These are phyloP conservation scores for Leccinum rimulosum DNA, from an alignment of 768 basidiomycete genomes.

Conservation along the genomic window DNA sequence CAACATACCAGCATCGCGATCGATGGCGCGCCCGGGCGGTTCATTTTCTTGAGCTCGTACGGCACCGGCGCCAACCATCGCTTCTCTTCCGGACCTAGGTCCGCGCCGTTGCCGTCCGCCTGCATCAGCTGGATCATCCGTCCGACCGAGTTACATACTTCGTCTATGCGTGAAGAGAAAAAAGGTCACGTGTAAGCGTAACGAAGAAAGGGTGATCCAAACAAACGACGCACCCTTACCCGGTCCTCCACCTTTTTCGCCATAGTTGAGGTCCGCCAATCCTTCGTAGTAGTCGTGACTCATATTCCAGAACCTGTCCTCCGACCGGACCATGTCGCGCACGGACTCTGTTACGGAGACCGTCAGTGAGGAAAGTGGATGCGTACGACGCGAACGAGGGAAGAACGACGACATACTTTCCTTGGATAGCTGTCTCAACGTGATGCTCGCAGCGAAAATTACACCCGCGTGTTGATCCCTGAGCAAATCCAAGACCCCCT, in stretches of 20 bases:
- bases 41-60: slow-evolving; percentile 14
- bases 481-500: slow-evolving; percentile 16
- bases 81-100: not conserved
- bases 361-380: not conserved
- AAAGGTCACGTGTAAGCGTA: no score
- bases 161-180: slow-evolving; percentile 9
- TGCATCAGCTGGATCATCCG: slow-evolving; percentile 24
- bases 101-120: slow-evolving; percentile 1
- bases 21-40: slow-evolving; percentile 1
- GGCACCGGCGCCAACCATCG: slow-evolving; percentile 10
- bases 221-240: slow-evolving; percentile 7
- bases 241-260: slow-evolving; percentile 11
- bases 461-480: slow-evolving; percentile 15
- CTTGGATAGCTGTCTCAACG: slow-evolving; percentile 11
- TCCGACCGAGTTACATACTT: slow-evolving; percentile 24
- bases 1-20: slow-evolving; percentile 15
- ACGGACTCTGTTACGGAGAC: slow-evolving; percentile 8
- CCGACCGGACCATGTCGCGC: slow-evolving; percentile 13
- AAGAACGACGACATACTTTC: slow-evolving; percentile 13
- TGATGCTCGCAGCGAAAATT: slow-evolving; percentile 13
- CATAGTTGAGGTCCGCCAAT: slow-evolving; percentile 13
- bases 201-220: not conserved
- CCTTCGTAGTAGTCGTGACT: slow-evolving; percentile 20
- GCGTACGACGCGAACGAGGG: not conserved
- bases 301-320: slow-evolving; percentile 17